Evolutionary conservation across 2,329 filamentous ascomycete genomes (phyloP).

Genomic region (Aspergillus sp.): DNA sequence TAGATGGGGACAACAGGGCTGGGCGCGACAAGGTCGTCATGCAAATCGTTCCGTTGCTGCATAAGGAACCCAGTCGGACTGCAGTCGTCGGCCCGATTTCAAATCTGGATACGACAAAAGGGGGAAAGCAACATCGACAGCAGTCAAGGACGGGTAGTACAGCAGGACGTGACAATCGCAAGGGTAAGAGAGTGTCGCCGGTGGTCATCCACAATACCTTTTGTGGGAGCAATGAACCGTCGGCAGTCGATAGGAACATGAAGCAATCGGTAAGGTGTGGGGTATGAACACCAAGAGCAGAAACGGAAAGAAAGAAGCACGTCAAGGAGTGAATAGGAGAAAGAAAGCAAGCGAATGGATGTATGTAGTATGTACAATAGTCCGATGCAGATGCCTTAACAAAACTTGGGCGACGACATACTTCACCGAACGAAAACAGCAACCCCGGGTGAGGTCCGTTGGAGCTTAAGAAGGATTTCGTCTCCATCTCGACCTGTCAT

Average conservation of each 20-base stretch:
- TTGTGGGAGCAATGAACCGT: too few relatives aligned
- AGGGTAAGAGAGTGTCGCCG: neutral
- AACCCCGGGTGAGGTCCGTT: conserved; percentile 8
- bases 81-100: conserved; percentile 17
- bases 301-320: neutral
- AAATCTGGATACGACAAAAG: conserved; percentile 12
- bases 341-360: too few relatives aligned
- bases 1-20: conserved; percentile 34
- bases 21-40: conserved; percentile 29
- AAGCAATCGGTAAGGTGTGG: neutral
- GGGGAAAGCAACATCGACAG: conserved; percentile 11
- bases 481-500: conserved; percentile 18
- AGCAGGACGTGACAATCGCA: neutral
- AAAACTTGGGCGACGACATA: too few relatives aligned
- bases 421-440: neutral
- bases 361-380: too few relatives aligned
- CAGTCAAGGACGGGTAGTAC: neutral
- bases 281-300: neutral
- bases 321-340: neutral
- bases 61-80: conserved; percentile 18
- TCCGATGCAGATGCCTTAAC: too few relatives aligned
- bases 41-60: conserved; percentile 25
- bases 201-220: too few relatives aligned
- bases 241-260: too few relatives aligned
- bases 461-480: conserved; percentile 16